Percentiles rank a stretch among this genome's conserved stretches.
Evolutionary conservation across 768 basidiomycete genomes (phyloP).

Genomic region (Rickenella mellea): DNA sequence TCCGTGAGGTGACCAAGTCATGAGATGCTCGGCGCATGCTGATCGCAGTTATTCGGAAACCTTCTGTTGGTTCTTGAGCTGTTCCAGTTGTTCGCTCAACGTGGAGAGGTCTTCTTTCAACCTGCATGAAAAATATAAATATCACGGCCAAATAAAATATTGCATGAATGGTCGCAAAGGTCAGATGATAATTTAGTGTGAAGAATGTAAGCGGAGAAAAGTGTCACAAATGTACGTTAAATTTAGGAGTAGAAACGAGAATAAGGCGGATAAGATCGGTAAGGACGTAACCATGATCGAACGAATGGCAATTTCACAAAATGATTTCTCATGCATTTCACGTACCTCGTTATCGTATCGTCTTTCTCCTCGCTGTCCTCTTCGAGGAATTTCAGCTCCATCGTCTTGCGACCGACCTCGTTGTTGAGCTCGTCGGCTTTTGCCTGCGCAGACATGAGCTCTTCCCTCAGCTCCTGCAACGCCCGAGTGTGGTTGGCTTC

Average conservation of each 20-base stretch:
- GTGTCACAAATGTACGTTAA: too few species aligned
- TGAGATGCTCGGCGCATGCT: too few species aligned
- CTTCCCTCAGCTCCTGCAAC: constrained; percentile 39
- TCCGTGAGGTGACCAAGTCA: too few species aligned
- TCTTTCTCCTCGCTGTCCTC: constrained; percentile 70
- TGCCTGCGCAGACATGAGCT: constrained; percentile 43
- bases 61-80: constrained; percentile 8
- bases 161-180: neutral
- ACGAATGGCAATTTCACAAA: too few species aligned
- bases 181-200: neutral
- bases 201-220: too few species aligned
- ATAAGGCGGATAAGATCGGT: too few species aligned
- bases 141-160: neutral
- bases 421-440: constrained; percentile 47
- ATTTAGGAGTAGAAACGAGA: too few species aligned
- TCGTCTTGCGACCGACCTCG: constrained; percentile 57
- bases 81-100: constrained; percentile 31
- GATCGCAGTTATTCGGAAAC: too few species aligned
- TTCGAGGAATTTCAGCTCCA: constrained; percentile 78
- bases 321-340: constrained; percentile 34
- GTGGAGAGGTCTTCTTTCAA: constrained; percentile 58
- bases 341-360: constrained; percentile 74
- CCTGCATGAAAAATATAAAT: constrained; percentile 25
- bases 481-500: constrained; percentile 57
- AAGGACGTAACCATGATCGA: too few species aligned